phyloP scores from a whole-genome alignment of 306 rosid species.

The Ceratonia siliqua region DNA sequence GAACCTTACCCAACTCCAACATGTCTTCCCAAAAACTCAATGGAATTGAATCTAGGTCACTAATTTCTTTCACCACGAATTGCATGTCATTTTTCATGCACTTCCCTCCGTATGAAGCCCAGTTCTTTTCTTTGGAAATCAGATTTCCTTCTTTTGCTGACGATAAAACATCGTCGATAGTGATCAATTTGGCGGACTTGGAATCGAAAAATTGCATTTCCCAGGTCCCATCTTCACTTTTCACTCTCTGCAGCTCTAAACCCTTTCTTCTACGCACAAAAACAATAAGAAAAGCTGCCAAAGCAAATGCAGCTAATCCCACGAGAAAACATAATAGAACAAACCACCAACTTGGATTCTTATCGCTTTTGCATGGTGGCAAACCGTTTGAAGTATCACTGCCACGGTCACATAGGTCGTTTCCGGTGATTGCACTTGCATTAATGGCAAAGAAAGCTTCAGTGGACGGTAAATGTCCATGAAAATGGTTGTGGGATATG shows the following conservation, averaged over 20 bases:
- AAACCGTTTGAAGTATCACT: slow-evolving; percentile 33
- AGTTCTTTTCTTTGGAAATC: slow-evolving; percentile 27
- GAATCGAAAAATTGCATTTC: slow-evolving; percentile 52
- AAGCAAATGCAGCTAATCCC: slow-evolving; percentile 29
- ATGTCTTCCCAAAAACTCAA: slow-evolving; percentile 41
- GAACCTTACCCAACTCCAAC: slow-evolving; percentile 39
- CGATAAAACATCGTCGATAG: slow-evolving; percentile 41
- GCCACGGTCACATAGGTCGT: slow-evolving; percentile 53
- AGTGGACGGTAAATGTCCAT: slow-evolving; percentile 67
- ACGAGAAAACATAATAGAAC: slow-evolving; percentile 37
- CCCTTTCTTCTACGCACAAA: slow-evolving; percentile 41
- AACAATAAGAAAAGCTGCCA: slow-evolving; percentile 17
- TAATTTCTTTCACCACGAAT: slow-evolving; percentile 45
- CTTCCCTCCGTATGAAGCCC: slow-evolving; percentile 24
- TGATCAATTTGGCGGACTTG: slow-evolving; percentile 39
- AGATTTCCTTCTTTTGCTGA: slow-evolving; percentile 37
- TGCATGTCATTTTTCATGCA: slow-evolving; percentile 19
- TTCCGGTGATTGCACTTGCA: slow-evolving; percentile 52
- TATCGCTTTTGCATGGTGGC: slow-evolving; percentile 44
- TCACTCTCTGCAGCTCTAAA: slow-evolving; percentile 36
- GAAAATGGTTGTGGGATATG: slow-evolving; percentile 71
- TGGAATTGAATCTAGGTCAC: slow-evolving; percentile 22
- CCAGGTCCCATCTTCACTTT: slow-evolving; percentile 54
- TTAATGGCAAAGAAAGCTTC: slow-evolving; percentile 66
- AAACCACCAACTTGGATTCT: slow-evolving; percentile 50